phyloP scores from a whole-genome alignment of 192 early-diverging fungal genomes.

The Backusella tuberculispora region DNA sequence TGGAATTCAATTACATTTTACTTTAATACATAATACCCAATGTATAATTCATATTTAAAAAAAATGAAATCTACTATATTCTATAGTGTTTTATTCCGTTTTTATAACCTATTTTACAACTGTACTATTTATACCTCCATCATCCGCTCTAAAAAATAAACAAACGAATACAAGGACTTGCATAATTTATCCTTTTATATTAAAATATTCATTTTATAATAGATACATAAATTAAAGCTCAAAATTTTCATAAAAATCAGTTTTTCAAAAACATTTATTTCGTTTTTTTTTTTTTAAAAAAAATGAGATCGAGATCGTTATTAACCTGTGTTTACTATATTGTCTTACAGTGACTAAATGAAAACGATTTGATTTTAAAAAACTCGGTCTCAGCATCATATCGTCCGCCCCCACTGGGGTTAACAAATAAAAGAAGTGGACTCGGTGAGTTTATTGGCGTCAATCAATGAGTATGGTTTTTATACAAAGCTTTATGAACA shows the following conservation, averaged over 20 bases:
- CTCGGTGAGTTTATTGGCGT: constrained; percentile 18
- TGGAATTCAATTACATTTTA: neutral
- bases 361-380: neutral
- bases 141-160: too few relatives aligned
- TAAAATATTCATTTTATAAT: neutral
- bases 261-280: neutral
- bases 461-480: neutral
- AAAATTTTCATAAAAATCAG: neutral
- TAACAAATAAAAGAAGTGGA: constrained; percentile 12
- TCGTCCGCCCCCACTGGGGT: neutral
- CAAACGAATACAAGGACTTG: neutral
- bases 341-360: too few relatives aligned
- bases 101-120: too few relatives aligned
- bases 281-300: neutral
- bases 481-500: too few relatives aligned
- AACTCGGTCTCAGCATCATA: neutral
- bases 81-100: too few relatives aligned
- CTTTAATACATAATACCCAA: neutral
- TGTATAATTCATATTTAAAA: neutral
- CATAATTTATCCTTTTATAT: neutral
- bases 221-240: neutral
- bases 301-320: neutral
- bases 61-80: neutral
- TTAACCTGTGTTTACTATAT: neutral
- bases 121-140: too few relatives aligned